Evolutionary conservation across 805 yeast species (phyloP).

Genomic region (Lipomyces anomalus): DNA sequence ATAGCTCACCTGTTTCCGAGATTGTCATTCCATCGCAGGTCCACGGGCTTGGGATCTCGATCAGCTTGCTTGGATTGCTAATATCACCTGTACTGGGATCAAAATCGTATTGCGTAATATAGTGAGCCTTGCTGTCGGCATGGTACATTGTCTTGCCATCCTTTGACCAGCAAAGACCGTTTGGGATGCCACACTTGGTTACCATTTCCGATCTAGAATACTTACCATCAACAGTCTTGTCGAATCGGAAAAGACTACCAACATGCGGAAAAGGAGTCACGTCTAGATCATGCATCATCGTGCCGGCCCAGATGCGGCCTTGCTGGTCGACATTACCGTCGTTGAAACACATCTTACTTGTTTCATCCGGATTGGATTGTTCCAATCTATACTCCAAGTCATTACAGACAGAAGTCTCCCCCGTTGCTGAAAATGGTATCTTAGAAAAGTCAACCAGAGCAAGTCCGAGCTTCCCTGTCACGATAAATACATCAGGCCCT

Average conservation of each 20-base stretch:
- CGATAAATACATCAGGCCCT: slow-evolving; percentile 46
- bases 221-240: slow-evolving; percentile 28
- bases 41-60: slow-evolving; percentile 29
- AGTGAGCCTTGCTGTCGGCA: slow-evolving; percentile 48
- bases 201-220: slow-evolving; percentile 32
- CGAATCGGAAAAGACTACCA: slow-evolving; percentile 51
- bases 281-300: slow-evolving; percentile 54
- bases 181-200: slow-evolving; percentile 51
- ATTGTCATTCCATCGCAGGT: slow-evolving; percentile 81
- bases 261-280: slow-evolving; percentile 36
- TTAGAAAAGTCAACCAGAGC: slow-evolving; percentile 42
- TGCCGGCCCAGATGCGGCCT: slow-evolving; percentile 75
- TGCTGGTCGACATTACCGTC: slow-evolving; percentile 76
- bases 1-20: slow-evolving; percentile 49
- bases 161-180: slow-evolving; percentile 59
- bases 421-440: not conserved
- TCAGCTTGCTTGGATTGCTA: slow-evolving; percentile 40
- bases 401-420: slow-evolving; percentile 3
- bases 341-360: slow-evolving; percentile 48
- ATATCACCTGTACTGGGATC: slow-evolving; percentile 36
- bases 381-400: slow-evolving; percentile 7
- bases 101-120: slow-evolving; percentile 46
- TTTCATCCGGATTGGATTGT: slow-evolving; percentile 28
- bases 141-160: slow-evolving; percentile 42
- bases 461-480: slow-evolving; percentile 63